These are phyloP conservation scores for Yueomyces sp. DNA, from an alignment of 1,139 yeast genomes.

Conservation along the genomic window DNA sequence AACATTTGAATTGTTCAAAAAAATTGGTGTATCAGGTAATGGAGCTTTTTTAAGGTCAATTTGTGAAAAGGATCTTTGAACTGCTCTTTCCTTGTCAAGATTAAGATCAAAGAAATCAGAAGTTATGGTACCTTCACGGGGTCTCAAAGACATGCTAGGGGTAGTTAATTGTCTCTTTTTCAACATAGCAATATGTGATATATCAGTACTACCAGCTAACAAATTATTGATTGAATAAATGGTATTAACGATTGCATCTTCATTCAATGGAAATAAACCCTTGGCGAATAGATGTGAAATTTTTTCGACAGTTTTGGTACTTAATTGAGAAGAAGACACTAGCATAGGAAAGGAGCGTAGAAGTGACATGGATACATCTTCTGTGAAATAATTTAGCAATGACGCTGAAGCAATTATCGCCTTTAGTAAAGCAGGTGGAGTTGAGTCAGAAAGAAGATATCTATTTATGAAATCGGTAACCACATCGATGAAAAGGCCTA, in stretches of 20 bases:
- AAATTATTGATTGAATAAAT: slow-evolving; percentile 75
- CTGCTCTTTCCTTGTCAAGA: slow-evolving; percentile 7
- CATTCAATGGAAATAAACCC: slow-evolving; percentile 35
- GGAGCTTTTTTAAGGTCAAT: not conserved
- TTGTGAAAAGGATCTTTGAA: not conserved
- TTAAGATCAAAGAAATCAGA: slow-evolving; percentile 12
- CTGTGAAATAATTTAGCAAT: slow-evolving; percentile 20
- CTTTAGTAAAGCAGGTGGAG: slow-evolving; percentile 25
- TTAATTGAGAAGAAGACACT: slow-evolving; percentile 19
- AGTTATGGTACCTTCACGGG: slow-evolving; percentile 8
- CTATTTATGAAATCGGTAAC: slow-evolving; percentile 11
- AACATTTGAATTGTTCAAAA: slow-evolving; percentile 10
- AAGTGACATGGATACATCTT: slow-evolving; percentile 19
- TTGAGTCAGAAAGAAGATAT: slow-evolving; percentile 14
- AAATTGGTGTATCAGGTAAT: not conserved
- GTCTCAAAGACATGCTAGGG: slow-evolving; percentile 8
- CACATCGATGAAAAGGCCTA: slow-evolving; percentile 8
- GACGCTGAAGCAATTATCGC: slow-evolving; percentile 24
- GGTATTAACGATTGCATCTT: slow-evolving; percentile 77
- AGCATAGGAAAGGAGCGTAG: slow-evolving; percentile 22
- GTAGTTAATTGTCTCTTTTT: slow-evolving; percentile 26
- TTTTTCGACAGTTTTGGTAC: slow-evolving; percentile 16
- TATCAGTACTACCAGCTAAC: slow-evolving; percentile 44
- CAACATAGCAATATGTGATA: slow-evolving; percentile 21
- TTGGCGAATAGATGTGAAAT: slow-evolving; percentile 30